Evolutionary conservation across 2,329 filamentous ascomycete genomes (phyloP).

Genomic region (Fusarium praegraminearum): DNA sequence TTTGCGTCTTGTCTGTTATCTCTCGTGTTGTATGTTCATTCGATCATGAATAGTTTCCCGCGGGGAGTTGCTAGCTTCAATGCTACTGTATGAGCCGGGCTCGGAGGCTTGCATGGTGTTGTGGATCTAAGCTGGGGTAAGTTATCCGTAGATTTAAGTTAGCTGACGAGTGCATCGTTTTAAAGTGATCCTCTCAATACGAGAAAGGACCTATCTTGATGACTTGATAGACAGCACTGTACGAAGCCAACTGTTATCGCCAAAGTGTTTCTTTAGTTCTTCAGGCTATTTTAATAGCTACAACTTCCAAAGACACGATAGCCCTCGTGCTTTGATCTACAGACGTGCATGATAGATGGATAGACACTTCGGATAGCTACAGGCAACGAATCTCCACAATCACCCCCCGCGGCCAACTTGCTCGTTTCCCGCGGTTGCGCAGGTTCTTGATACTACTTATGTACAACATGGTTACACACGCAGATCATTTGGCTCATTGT

Average conservation of each 20-base stretch:
- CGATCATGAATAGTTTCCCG: slow-evolving; percentile 19
- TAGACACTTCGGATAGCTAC: neutral
- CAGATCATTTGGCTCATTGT: neutral
- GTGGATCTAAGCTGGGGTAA: neutral
- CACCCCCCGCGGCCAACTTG: slow-evolving; percentile 12
- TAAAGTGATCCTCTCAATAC: neutral
- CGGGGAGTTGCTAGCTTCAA: slow-evolving; percentile 4
- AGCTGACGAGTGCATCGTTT: neutral
- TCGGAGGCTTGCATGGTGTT: neutral
- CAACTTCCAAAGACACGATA: fast-evolving
- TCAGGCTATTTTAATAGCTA: too few species aligned
- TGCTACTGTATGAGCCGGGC: neutral
- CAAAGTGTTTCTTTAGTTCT: too few species aligned
- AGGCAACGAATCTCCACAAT: neutral
- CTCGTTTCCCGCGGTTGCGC: slow-evolving; percentile 22
- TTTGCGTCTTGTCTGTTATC: slow-evolving; percentile 6
- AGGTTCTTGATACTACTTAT: neutral
- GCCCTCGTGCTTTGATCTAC: neutral
- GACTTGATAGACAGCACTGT: neutral
- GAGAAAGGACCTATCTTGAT: neutral
- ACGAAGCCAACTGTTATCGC: too few species aligned
- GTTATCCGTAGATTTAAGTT: neutral
- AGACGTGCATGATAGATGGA: neutral
- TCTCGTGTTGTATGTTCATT: slow-evolving; percentile 7
- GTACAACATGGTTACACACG: neutral